These are phyloP conservation scores for Syzygium oleosum DNA, from an alignment of 345 rosid species.

Conservation along the genomic window DNA sequence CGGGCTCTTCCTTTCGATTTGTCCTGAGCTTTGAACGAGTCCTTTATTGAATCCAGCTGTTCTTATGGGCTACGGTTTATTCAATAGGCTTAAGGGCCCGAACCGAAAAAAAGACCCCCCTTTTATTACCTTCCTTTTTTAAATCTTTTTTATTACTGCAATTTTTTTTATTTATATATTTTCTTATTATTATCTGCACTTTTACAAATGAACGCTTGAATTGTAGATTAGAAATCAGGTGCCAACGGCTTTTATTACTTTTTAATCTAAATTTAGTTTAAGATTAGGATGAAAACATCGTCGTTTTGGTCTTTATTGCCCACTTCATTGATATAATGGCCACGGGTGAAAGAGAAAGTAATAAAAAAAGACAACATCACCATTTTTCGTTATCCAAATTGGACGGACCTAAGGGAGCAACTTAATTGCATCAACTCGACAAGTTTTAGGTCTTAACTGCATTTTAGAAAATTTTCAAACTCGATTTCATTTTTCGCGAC, in stretches of 20 bases:
- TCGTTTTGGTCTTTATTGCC: background rate
- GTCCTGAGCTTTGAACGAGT: background rate
- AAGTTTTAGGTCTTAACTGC: no score
- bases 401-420: background rate
- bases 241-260: no score
- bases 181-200: no score
- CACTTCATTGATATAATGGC: background rate
- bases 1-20: background rate
- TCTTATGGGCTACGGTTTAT: no score
- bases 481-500: no score
- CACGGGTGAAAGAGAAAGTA: background rate
- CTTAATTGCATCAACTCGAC: rapidly evolving
- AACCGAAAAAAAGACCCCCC: no score
- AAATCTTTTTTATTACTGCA: no score
- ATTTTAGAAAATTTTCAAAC: background rate
- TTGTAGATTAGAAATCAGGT: no score
- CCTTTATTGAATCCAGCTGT: background rate
- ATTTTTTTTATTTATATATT: no score
- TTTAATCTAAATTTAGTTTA: background rate
- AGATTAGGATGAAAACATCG: background rate
- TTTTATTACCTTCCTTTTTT: no score
- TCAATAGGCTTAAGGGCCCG: no score
- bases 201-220: background rate
- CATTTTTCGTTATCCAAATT: background rate
- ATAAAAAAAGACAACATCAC: no score